A percentile compares a stretch with the other conserved stretches of the same genome.
Evolutionary conservation across 805 yeast genomes (phyloP).

Genomic region (Saturnispora sanitii): DNA sequence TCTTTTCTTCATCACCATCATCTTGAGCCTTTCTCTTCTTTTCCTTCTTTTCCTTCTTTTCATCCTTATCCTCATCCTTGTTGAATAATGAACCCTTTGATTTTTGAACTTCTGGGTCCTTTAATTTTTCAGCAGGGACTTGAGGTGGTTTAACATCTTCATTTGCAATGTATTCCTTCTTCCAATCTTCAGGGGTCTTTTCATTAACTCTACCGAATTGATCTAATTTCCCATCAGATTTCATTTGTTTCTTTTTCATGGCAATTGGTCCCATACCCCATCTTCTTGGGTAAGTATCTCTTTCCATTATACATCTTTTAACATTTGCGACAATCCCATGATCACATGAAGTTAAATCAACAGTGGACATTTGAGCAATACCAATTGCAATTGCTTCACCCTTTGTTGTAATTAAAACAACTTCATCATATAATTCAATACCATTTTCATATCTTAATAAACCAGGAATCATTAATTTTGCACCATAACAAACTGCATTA

Average conservation of each 20-base stretch:
- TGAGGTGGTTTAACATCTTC: conserved; percentile 53
- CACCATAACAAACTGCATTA: conserved; percentile 97
- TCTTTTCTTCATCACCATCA: conserved; percentile 27
- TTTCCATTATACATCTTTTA: conserved; percentile 98
- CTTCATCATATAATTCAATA: conserved; percentile 94
- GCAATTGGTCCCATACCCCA: conserved; percentile 99
- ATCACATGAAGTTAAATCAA: conserved; percentile 91
- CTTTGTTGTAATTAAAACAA: conserved; percentile 94
- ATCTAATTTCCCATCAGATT: conserved; percentile 94
- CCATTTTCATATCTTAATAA: conserved; percentile 95
- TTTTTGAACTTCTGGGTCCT: conserved; percentile 28
- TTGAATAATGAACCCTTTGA: conserved; percentile 40
- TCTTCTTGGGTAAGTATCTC: conserved; percentile 98
- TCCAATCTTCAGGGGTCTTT: conserved; percentile 90
- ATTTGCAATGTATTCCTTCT: conserved; percentile 68
- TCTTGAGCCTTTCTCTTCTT: conserved; percentile 53
- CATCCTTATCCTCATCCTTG: conserved; percentile 31
- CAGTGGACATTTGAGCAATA: conserved; percentile 97
- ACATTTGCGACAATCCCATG: conserved; percentile 98
- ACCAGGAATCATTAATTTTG: conserved; percentile 98
- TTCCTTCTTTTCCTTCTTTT: conserved; percentile 44
- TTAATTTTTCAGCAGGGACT: conserved; percentile 43
- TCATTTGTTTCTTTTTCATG: conserved; percentile 95
- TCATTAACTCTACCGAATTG: conserved; percentile 91
- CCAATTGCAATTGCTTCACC: conserved; percentile 99